Base-by-base conservation (phyloP, 495 filamentous ascomycete species). In the Aspergillus asperescens region DNA sequence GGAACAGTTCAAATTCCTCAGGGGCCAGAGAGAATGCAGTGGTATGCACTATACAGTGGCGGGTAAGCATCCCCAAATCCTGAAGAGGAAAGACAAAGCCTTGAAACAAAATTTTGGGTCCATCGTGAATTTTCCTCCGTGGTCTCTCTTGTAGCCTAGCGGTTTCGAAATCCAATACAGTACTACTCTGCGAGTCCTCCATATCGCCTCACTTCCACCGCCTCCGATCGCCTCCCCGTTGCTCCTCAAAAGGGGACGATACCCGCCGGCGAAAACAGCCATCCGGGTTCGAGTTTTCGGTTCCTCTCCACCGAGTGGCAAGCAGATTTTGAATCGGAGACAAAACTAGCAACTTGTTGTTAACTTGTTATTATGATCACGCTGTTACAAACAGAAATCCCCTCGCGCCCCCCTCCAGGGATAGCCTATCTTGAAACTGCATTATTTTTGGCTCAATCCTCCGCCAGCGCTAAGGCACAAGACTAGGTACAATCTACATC, bases 231-330 rank as follows among this genome's bases (percentile, higher is more conserved):
- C 31, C 44, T 39, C 8, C 18, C 23, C 16, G 20, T 10, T 13
- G n/a, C 15, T 7, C n/a, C n/a, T 16, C 8, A 27, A 44, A n/a
- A n/a, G n/a, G n/a, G n/a, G n/a, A n/a, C n/a, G n/a, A n/a, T n/a
- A n/a, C n/a, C n/a, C n/a, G n/a, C n/a, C n/a, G n/a, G n/a, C n/a
- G n/a, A n/a, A n/a, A 38, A 15, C 35, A 15, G 12, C 35, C 2
- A 15, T 13, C 19, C 10, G 25, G 25, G 20, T 24, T 42, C 48
- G 38, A 48, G 32, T 39, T 39, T 46, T 43, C 40, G 50, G 27
- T 34, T 46, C 23, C 40, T 54, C 51, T 41, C 51, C 51, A 54
- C 51, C 24, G n/a, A 6, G 51, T 54, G 51, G 51, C 51, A 47
- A 54, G 42, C 40, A 44, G 43, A n/a, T 39, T 19, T 10, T 28